Evolutionary conservation across 805 yeast species (phyloP), one percentile per base, ranked within the genome.

Genomic region (Jamesozyma spencerorum): DNA sequence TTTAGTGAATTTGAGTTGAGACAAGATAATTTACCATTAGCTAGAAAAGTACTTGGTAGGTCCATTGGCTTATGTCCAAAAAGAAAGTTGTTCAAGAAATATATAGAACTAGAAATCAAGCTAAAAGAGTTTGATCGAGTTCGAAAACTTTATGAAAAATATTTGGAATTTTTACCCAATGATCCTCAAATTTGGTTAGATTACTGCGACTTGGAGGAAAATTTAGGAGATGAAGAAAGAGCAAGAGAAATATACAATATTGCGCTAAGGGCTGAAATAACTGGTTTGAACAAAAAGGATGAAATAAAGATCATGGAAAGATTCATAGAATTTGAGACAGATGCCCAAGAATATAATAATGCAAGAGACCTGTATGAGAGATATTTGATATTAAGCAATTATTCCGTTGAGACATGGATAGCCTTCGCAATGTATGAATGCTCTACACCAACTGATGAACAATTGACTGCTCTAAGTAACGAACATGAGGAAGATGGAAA

Each of bases 111-210:
- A 28, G 97, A 90, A 55, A 65, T 65, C 30, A 64, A 68, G 39
- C 57, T 88, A 35, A 83, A 82, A 29, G 92, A 87, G 51, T 83
- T 83, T 68, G 94, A 82, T 45, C 63, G 96, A 28, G 87, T 81
- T 6, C 64, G 97, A 26, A 77, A 65, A 55, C 53, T 92, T 3
- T 86, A 77, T 55, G 84, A 79, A 47, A 79, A 75, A 52, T 74
- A 72, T 63, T 45, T 66, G 6, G 53, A 68, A 1, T 54, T 60
- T 3, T 40, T 46, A 14, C 57, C 63, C n/a, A 8, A 31, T 2
- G 18, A 45, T 38, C 28, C 39, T 1, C 26, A 47, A 1, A 66
- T 74, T 0, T 79, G 97, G 81, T 51, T 72, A 3, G 69, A 71
- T 4, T 87, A 76, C 62, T 79, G 88, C 1, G 71, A 70, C 3